phyloP scores from a whole-genome alignment of 2,329 filamentous ascomycete genomes.

The Colletotrichum gigasporum region DNA sequence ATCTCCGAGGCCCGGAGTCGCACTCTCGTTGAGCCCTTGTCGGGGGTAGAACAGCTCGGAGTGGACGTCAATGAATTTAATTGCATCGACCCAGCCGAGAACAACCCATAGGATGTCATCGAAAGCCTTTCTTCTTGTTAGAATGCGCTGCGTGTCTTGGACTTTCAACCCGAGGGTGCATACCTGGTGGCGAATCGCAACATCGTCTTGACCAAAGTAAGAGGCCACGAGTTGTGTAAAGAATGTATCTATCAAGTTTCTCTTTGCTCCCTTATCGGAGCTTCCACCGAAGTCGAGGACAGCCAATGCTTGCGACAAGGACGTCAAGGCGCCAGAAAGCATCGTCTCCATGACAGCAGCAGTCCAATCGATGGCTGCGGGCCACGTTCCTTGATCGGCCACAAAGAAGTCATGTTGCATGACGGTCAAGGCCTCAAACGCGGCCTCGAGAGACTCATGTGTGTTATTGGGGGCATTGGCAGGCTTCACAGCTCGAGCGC shows the following conservation, averaged over 20 bases:
- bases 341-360: constrained; percentile 85
- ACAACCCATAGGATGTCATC: constrained; percentile 98
- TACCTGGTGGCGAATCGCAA: constrained; percentile 72
- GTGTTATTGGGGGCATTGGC: constrained; percentile 22
- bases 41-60: constrained; percentile 66
- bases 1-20: constrained; percentile 35
- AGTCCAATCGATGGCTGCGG: constrained; percentile 91
- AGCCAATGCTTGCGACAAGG: constrained; percentile 71
- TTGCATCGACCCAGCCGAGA: constrained; percentile 85
- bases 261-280: constrained; percentile 61
- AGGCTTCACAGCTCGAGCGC: not conserved
- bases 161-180: not conserved
- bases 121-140: constrained; percentile 68
- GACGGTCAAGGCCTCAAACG: constrained; percentile 73
- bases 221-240: constrained; percentile 81
- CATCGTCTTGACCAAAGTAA: constrained; percentile 87
- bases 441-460: constrained; percentile 53
- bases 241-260: constrained; percentile 85
- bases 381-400: constrained; percentile 83
- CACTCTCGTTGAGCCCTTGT: constrained; percentile 35
- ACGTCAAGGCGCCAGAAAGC: constrained; percentile 75
- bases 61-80: constrained; percentile 80
- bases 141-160: not conserved
- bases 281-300: constrained; percentile 44
- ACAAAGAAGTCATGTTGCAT: constrained; percentile 85